Base-by-base conservation (phyloP, 768 basidiomycete species). In the Mycena rebaudengoi region DNA sequence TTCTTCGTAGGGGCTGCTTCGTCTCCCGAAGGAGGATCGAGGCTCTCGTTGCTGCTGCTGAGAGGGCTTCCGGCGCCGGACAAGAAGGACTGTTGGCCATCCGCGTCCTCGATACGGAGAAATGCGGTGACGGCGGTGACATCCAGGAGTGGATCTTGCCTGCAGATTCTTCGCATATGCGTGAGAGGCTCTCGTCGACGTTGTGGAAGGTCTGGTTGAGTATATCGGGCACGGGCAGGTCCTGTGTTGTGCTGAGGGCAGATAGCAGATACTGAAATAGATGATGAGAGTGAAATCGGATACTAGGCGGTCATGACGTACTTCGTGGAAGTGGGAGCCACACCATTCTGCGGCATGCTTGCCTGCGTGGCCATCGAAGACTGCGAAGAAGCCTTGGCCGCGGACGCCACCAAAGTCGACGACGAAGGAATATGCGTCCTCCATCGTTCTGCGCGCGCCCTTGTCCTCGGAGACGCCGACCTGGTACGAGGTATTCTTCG, bases 291-390 rank as follows among this genome's bases (percentile, higher is more conserved):
- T 12, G 20, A 20, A 37, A 8, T 18, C 14, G 14, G 37, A 56
- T 0, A 48, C 44, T 44, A 46, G 46, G 49, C 11, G 32, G 55
- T 12, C 26, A 45, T 64, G 46, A 72, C 81, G 61, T 74, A 91
- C 96, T 83, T 96, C 89, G 73, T 99, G 96, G 78, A 99, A 99
- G 75, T 99, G 90, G 69, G 86, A 83, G 41, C 98, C 98, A 77
- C 98, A 99, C 96, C 97, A 99, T 76, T 99, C 98, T 26, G 98
- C 98, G 32, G 97, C 96, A 71, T 98, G 94, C 75, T 97, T 99
- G 18, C 98, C 98, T 1, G 98, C 98, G 75, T 99, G 98, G 3
- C 98, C 98, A 70, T 99, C 98, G 71, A 99, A 99, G 44, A 99
- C 89, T 7, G 97, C 97, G 75, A 97, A 99, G 83, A 98, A 99